phyloP scores from a whole-genome alignment of 163 green algal species.

The Smithsoniella earleae region DNA sequence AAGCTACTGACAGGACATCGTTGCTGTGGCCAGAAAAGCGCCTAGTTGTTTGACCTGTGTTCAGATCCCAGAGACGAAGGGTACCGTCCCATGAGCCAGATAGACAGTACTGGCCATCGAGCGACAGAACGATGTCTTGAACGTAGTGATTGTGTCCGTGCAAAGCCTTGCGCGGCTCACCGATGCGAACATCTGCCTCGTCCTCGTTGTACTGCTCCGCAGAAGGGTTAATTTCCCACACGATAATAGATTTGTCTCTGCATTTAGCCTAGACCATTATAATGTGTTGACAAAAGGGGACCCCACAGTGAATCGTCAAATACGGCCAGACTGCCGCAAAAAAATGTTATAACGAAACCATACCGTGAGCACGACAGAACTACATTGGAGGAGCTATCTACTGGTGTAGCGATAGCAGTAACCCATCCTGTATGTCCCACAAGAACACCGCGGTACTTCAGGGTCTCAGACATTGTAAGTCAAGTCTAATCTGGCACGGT shows the following conservation, averaged over 20 bases:
- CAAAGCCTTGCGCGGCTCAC: slow-evolving; percentile 67
- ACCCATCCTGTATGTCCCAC: slow-evolving; percentile 83
- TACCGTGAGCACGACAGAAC: slow-evolving; percentile 87
- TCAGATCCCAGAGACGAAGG: slow-evolving; percentile 97
- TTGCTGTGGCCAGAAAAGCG: slow-evolving; percentile 98
- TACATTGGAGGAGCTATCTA: slow-evolving; percentile 86
- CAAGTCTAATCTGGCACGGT: no score
- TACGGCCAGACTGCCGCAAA: no score
- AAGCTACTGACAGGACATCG: slow-evolving; percentile 96
- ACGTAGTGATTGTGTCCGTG: slow-evolving; percentile 88
- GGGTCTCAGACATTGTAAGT: slow-evolving; percentile 79
- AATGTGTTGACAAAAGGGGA: neutral
- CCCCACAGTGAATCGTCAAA: neutral
- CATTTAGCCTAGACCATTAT: slow-evolving; percentile 34
- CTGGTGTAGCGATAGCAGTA: slow-evolving; percentile 86
- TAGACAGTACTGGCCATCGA: slow-evolving; percentile 93
- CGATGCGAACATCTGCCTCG: slow-evolving; percentile 35
- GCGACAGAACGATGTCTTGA: slow-evolving; percentile 97
- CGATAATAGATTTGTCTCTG: slow-evolving; percentile 95
- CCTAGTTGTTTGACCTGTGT: slow-evolving; percentile 88
- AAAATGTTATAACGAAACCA: no score
- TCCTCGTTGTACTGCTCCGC: slow-evolving; percentile 24
- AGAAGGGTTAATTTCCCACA: slow-evolving; percentile 77
- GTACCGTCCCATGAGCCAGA: slow-evolving; percentile 97
- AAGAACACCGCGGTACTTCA: slow-evolving; percentile 71